Evolutionary conservation across 2,329 filamentous ascomycete species (phyloP), one percentile per base, ranked within the genome.

Genomic region (Colletotrichum acutatum): DNA sequence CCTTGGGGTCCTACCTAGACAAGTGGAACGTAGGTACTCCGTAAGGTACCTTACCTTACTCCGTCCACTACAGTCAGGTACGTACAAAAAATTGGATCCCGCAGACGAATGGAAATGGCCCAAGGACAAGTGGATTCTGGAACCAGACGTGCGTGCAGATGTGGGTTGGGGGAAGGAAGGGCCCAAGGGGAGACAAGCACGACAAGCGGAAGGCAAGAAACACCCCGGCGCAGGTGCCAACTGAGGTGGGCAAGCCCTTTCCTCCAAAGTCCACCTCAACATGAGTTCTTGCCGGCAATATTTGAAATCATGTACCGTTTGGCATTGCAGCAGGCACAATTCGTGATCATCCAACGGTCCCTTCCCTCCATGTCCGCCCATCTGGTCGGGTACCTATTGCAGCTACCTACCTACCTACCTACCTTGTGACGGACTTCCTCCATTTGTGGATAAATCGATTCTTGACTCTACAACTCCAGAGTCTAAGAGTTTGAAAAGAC

Each of bases 51-150:
- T 34, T 34, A 12, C 32, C 32, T 34, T 34, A 5, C 14, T 28
- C 34, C 32, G 58, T 34, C 32, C 32, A 11, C 32, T 28, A 60
- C 24, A 16, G 24, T n/a, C 16, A 24, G 53, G 16, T 16, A n/a
- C 14, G 12, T 14, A 34, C n/a, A n/a, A n/a, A 30, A 16, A 28
- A 6, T 37, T 19, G 3, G 19, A 49, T 49, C 42, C 42, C 42
- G 8, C 19, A 49, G 16, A 49, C 42, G 19, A 42, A 57, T 28
- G 57, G 49, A 62, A 61, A 68, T 30, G 11, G 42, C 26, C 59
- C 42, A 62, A 52, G 26, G 26, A 24, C 9, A 11, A 19, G 64
- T 68, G 64, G 68, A 57, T 71, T 71, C 68, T 71, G 64, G 68
- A 71, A 67, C 64, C 57, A 62, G 68, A 68, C 32, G 58, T 58